A percentile compares a stretch with the other conserved stretches of the same genome.
Evolutionary conservation across 805 yeast genomes (phyloP).

Genomic region (Hanseniaspora pseudoguilliermondii): DNA sequence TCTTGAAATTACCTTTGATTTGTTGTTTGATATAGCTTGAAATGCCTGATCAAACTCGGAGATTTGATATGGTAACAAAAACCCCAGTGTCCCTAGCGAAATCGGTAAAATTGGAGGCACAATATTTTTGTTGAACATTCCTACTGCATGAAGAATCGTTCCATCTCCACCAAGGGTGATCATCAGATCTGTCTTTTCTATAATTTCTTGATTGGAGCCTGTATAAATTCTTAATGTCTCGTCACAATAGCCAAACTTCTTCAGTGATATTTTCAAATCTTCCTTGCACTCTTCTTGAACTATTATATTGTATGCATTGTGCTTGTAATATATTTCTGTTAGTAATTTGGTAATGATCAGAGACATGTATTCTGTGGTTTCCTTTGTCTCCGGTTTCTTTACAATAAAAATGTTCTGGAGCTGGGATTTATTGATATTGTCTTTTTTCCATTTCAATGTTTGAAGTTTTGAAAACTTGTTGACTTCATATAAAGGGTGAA

Average conservation of each 20-base stretch:
- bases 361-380: slow-evolving; percentile 54
- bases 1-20: slow-evolving; percentile 63
- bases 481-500: slow-evolving; percentile 17
- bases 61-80: slow-evolving; percentile 76
- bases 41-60: slow-evolving; percentile 48
- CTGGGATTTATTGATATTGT: not conserved
- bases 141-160: slow-evolving; percentile 72
- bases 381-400: slow-evolving; percentile 68
- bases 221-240: slow-evolving; percentile 38
- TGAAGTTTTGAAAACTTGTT: slow-evolving; percentile 15
- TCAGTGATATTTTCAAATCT: slow-evolving; percentile 36
- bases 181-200: slow-evolving; percentile 58
- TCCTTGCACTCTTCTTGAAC: slow-evolving; percentile 62
- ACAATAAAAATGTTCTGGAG: slow-evolving; percentile 63
- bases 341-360: slow-evolving; percentile 35
- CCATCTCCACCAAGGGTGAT: slow-evolving; percentile 97
- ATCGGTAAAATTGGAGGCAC: slow-evolving; percentile 87
- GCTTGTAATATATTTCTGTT: slow-evolving; percentile 42
- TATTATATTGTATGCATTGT: slow-evolving; percentile 66
- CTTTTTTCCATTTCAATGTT: slow-evolving; percentile 2
- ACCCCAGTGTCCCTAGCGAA: slow-evolving; percentile 85
- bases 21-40: slow-evolving; percentile 48
- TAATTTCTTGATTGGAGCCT: slow-evolving; percentile 46
- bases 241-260: slow-evolving; percentile 21
- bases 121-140: slow-evolving; percentile 52